phyloP scores from a whole-genome alignment of 2,329 filamentous ascomycete genomes.

The Gnomoniopsis smithogilvyi region DNA sequence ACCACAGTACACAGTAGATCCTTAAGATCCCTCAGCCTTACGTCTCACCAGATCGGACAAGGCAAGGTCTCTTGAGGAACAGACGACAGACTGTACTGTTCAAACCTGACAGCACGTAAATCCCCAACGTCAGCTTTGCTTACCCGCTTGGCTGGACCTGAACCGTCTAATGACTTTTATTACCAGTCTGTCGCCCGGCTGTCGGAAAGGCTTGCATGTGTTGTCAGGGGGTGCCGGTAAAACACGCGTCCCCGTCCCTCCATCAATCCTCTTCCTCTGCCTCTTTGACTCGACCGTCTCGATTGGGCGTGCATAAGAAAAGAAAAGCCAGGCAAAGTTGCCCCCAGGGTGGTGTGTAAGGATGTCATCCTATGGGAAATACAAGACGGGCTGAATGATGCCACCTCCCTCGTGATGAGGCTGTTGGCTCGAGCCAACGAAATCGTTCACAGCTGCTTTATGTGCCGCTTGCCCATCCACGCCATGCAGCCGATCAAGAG shows the following conservation, averaged over 20 bases:
- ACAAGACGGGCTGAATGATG: background rate
- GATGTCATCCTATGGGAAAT: background rate
- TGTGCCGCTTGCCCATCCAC: background rate
- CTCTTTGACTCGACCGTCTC: background rate
- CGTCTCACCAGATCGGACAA: background rate
- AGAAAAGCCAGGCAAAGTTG: background rate
- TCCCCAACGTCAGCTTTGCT: background rate
- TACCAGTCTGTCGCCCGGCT: background rate
- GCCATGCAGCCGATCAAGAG: background rate
- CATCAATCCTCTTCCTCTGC: background rate
- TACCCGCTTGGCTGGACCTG: background rate
- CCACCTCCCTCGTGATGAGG: constrained; percentile 9
- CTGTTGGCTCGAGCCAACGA: constrained; percentile 11
- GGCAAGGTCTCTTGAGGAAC: background rate
- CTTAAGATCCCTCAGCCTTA: constrained; percentile 1
- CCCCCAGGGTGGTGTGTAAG: background rate
- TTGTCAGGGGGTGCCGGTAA: background rate
- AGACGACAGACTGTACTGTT: background rate
- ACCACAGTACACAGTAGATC: background rate
- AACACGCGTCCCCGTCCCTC: background rate
- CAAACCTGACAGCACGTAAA: background rate
- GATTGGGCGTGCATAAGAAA: background rate
- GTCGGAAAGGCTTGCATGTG: background rate
- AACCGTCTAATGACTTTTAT: too few species aligned
- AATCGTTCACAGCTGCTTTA: constrained; percentile 5